These are phyloP conservation scores for Exophiala lecanii-corni DNA, from an alignment of 2,329 filamentous ascomycete genomes.

Conservation along the genomic window DNA sequence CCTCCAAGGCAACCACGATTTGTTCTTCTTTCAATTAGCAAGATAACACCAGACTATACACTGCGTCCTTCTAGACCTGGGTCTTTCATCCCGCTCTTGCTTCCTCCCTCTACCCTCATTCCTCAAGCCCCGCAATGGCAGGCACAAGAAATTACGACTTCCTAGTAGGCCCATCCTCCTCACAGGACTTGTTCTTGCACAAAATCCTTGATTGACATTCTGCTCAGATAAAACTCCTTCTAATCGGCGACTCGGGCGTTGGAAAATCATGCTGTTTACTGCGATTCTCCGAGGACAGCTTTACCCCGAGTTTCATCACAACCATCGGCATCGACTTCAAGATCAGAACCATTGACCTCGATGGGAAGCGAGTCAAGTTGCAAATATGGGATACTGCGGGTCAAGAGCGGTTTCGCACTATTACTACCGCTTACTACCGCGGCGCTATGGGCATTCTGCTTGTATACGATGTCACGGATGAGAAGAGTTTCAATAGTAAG, in stretches of 20 bases:
- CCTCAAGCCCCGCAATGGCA: constrained; percentile 70
- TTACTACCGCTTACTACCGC: constrained; percentile 97
- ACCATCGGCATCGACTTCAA: constrained; percentile 99
- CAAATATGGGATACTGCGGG: constrained; percentile 99
- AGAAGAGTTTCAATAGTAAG: constrained; percentile 91
- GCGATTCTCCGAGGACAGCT: constrained; percentile 95
- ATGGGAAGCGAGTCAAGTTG: constrained; percentile 97
- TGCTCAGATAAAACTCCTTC: constrained; percentile 83
- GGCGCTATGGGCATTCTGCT: constrained; percentile 97
- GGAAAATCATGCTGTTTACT: constrained; percentile 96
- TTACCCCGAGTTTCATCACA: constrained; percentile 96
- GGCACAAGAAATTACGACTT: constrained; percentile 99
- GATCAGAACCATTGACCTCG: constrained; percentile 97
- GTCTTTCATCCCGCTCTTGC: no score
- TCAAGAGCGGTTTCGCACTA: constrained; percentile 96
- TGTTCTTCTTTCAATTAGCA: no score
- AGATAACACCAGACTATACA: no score
- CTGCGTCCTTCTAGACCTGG: no score
- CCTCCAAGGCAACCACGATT: no score
- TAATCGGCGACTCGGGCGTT: constrained; percentile 94
- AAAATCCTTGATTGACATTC: neutral
- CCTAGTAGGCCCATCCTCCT: constrained; percentile 60
- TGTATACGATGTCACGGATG: constrained; percentile 97
- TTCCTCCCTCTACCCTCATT: no score
- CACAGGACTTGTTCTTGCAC: no score